These are phyloP conservation scores for Euphrasia confusa DNA, from an alignment of 257 asterid genomes.

Conservation along the genomic window DNA sequence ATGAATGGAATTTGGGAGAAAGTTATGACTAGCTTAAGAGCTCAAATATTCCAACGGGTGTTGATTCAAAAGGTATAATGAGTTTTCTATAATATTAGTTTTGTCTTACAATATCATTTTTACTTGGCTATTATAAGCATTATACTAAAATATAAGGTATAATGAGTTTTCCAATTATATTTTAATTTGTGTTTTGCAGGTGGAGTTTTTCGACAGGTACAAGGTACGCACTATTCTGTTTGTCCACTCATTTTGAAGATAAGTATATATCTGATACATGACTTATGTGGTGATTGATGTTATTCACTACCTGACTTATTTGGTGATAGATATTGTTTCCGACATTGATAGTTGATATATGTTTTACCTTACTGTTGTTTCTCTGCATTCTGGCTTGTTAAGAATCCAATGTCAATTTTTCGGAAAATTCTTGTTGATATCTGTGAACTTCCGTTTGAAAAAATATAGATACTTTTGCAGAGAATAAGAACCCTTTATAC, in stretches of 20 bases:
- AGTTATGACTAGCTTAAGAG: conserved; percentile 94
- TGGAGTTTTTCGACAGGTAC: conserved; percentile 84
- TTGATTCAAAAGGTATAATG: conserved; percentile 83
- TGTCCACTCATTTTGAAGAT: conserved; percentile 8
- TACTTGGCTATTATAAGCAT: conserved; percentile 14
- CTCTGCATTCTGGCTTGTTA: conserved; percentile 14
- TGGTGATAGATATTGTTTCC: conserved; percentile 2
- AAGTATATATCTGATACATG: no score
- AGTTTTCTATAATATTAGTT: background rate
- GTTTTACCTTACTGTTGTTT: conserved; percentile 4
- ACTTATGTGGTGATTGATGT: background rate
- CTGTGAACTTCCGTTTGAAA: background rate
- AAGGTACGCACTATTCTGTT: conserved; percentile 51
- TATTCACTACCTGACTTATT: background rate
- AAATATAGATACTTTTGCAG: background rate
- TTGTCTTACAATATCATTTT: conserved; percentile 3
- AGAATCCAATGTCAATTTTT: conserved; percentile 7
- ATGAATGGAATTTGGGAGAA: conserved; percentile 96
- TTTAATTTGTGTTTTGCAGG: conserved; percentile 45
- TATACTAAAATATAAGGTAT: background rate
- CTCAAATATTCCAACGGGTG: conserved; percentile 85
- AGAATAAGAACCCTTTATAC: conserved; percentile 17
- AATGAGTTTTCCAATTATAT: conserved; percentile 14
- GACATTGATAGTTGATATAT: conserved; percentile 4
- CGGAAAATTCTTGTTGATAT: background rate